Percentiles rank a stretch among this genome's conserved stretches.
These are phyloP conservation scores for Cucumis cinereus DNA, from an alignment of 306 rosid species.

Conservation along the genomic window DNA sequence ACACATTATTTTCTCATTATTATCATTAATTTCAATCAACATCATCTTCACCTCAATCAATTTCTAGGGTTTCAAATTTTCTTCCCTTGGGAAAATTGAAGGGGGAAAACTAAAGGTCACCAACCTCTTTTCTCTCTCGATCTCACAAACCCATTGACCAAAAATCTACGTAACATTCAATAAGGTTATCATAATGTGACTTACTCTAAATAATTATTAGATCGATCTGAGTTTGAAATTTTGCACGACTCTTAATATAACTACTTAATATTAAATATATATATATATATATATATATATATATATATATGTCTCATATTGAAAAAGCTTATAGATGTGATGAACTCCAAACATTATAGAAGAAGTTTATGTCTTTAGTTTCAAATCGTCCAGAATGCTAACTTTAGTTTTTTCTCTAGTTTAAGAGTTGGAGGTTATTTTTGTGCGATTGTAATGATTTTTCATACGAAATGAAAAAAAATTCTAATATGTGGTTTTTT, in stretches of 20 bases:
- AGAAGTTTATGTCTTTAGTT: too few species aligned
- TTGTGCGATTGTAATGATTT: too few species aligned
- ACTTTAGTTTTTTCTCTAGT: too few species aligned
- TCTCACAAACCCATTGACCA: background rate
- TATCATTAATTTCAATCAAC: background rate
- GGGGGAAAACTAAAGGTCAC: background rate
- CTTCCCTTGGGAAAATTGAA: background rate
- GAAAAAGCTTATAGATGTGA: too few species aligned
- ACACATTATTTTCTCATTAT: background rate
- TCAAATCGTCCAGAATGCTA: too few species aligned
- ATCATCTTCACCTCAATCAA: background rate
- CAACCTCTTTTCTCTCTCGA: background rate
- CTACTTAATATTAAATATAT: too few species aligned
- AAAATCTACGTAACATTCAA: background rate
- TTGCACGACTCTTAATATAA: background rate
- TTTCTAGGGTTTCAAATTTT: background rate
- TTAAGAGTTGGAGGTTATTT: too few species aligned
- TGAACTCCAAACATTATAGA: too few species aligned
- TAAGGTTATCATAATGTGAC: rapidly evolving
- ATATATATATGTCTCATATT: too few species aligned
- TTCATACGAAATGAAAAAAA: too few species aligned
- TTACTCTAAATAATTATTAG: background rate
- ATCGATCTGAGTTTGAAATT: background rate
- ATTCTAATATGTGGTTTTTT: too few species aligned
- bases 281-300: too few species aligned